Evolutionary conservation across 176 grass and related monocot species (phyloP).

Genomic region (Eragrostis nindensis): DNA sequence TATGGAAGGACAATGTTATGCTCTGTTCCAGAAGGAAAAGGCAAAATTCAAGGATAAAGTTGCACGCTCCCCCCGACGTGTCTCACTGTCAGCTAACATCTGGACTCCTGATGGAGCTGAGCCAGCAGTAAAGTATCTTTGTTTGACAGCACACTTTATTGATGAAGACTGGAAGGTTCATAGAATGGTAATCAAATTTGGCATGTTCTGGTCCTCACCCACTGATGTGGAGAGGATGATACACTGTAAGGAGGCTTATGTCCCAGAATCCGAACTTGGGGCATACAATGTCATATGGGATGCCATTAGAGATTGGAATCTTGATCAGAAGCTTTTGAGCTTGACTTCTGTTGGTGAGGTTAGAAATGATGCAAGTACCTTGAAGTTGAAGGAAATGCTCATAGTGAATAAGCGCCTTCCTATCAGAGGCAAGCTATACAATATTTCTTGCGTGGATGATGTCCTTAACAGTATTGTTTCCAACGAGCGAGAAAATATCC

Average conservation of each 20-base stretch:
- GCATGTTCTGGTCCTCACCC: conserved; percentile 55
- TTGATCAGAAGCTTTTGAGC: conserved; percentile 56
- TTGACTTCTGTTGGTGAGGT: conserved; percentile 58
- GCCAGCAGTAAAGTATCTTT: conserved; percentile 52
- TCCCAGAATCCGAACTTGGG: conserved; percentile 51
- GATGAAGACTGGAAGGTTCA: conserved; percentile 53
- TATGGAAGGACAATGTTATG: conserved; percentile 51
- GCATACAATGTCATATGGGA: conserved; percentile 53
- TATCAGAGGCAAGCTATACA: conserved; percentile 45
- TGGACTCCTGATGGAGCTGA: conserved; percentile 49
- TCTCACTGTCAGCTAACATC: conserved; percentile 60
- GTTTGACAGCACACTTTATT: conserved; percentile 58
- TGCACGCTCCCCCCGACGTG: conserved; percentile 25
- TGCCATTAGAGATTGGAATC: conserved; percentile 60
- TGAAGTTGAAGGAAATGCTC: conserved; percentile 49
- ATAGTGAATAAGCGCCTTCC: conserved; percentile 50
- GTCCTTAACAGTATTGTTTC: conserved; percentile 53
- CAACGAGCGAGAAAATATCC: conserved; percentile 46
- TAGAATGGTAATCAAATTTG: conserved; percentile 57
- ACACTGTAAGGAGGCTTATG: conserved; percentile 45
- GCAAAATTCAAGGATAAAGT: conserved; percentile 45
- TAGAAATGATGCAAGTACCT: conserved; percentile 39
- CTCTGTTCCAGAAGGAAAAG: conserved; percentile 58
- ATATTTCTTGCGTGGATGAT: conserved; percentile 54
- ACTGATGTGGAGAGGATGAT: conserved; percentile 59